Base-by-base conservation (phyloP, 352 stramenopile species). In the Phytophthora cryptogea region DNA sequence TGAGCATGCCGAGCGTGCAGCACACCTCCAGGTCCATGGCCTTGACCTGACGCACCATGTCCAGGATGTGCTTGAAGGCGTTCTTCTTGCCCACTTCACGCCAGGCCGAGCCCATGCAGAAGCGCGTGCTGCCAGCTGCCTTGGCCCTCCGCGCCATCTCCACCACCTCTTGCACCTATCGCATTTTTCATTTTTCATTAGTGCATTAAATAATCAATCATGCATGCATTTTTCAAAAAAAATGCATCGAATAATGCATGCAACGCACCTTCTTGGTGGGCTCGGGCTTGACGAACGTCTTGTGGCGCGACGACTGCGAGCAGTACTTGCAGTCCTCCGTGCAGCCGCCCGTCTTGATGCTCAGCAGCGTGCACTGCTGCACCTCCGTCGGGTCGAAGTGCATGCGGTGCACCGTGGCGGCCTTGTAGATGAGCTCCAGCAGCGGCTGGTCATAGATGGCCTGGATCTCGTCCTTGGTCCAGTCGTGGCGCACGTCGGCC, bases 231-330 rank as follows among this genome's bases (percentile, higher is more conserved):
- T 40, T 40, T 40, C 2, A 2, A 23, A 23, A 23, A 23, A 23
- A 23, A 23, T 23, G 20, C 20, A 23, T 23, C 20, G 2, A 23
- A 23, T 23, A 23, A 23, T 23, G 20, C 20, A 23, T 23, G 14
- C 20, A 2, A 41, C 32, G 6, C 7, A 59, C 62, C 77, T 98
- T 98, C 80, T 98, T 98, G 31, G 91, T 98, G 10, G 94, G 95
- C 36, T 97, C 98, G 0, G 97, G 96, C 81, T 99, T 99, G 67
- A 99, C 96, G 72, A 98, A 98, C n/a, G 97, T 99, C 78, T 98
- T 98, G 80, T 99, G 89, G 40, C 86, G 86, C 54, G 92, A 92
- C 35, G 89, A 98, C 74, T 98, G 97, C 23, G 91, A 98, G 86
- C 97, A 99, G 79, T 99, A 99, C 48, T 90, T 92, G 82, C 87